These are phyloP conservation scores for Erysiphe pulchra DNA, from an alignment of 2,329 filamentous ascomycete species.

Conservation along the genomic window DNA sequence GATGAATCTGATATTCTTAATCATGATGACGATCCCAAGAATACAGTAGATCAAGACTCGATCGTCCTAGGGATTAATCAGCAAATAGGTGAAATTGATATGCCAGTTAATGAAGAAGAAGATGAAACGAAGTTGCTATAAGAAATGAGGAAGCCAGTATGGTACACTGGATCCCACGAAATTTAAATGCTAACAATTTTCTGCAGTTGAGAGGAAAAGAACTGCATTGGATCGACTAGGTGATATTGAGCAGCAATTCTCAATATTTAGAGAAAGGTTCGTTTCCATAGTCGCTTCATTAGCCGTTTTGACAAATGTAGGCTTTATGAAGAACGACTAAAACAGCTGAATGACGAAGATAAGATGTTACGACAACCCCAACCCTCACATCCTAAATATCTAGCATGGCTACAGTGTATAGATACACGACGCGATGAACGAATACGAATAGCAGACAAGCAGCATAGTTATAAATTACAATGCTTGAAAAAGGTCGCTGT, in stretches of 20 bases:
- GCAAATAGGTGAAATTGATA: conserved; percentile 10
- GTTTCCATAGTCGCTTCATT: conserved; percentile 7
- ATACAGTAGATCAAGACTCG: background rate
- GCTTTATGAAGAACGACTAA: conserved; percentile 68
- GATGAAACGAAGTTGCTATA: conserved; percentile 28
- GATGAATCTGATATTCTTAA: conserved; percentile 7
- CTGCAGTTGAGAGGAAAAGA: conserved; percentile 48
- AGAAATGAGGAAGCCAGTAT: conserved; percentile 40
- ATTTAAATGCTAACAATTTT: conserved; percentile 12
- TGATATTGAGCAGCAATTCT: conserved; percentile 70
- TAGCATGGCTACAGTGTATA: conserved; percentile 72
- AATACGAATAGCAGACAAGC: conserved; percentile 43
- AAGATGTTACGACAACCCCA: conserved; percentile 30
- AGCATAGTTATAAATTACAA: conserved; percentile 48
- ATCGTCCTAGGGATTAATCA: background rate
- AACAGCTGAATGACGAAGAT: conserved; percentile 49
- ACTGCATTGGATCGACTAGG: conserved; percentile 56
- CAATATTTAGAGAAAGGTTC: conserved; percentile 55
- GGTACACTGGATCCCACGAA: conserved; percentile 7
- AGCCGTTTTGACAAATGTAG: conserved; percentile 20
- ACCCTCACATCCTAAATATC: conserved; percentile 70
- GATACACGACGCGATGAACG: conserved; percentile 63
- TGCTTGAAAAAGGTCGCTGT: conserved; percentile 50
- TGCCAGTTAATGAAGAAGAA: conserved; percentile 23
- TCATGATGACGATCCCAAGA: conserved; percentile 7